A percentile compares a stretch with the other conserved stretches of the same genome.
Conservation (phyloP, 495 filamentous ascomycete genomes). For the Astrocystis sublimbata region DNA sequence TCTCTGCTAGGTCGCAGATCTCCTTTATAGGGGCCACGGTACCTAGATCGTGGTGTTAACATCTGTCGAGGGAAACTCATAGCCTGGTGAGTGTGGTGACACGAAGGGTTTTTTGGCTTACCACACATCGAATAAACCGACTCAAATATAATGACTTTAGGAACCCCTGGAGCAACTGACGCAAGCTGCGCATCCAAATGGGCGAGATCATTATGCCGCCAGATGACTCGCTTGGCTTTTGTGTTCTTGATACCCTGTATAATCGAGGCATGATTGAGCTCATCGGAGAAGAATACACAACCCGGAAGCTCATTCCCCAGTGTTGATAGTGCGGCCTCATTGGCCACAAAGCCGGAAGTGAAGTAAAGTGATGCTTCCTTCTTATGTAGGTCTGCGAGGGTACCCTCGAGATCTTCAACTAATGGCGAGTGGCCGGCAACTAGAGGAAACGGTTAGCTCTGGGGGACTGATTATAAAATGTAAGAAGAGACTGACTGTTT, state of each 20-base stretch:
- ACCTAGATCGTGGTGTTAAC: background rate
- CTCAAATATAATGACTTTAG: constrained; percentile 87
- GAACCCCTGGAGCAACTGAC: constrained; percentile 63
- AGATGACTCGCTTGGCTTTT: constrained; percentile 80
- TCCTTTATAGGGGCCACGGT: constrained; percentile 78
- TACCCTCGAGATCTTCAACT: constrained; percentile 70
- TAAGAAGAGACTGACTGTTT: constrained; percentile 63
- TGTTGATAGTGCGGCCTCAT: constrained; percentile 82
- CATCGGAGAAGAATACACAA: constrained; percentile 81
- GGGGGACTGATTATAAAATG: background rate
- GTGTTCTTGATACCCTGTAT: constrained; percentile 87
- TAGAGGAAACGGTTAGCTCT: background rate
- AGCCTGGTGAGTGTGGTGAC: no score
- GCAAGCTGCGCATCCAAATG: constrained; percentile 78
- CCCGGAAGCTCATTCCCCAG: constrained; percentile 78
- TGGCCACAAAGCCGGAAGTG: constrained; percentile 81
- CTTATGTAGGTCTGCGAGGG: constrained; percentile 69
- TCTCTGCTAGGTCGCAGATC: constrained; percentile 83
- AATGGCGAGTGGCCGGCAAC: constrained; percentile 71
- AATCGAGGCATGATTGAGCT: constrained; percentile 84
- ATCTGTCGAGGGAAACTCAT: no score
- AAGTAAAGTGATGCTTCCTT: constrained; percentile 80
- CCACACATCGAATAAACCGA: constrained; percentile 89
- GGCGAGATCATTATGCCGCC: constrained; percentile 79
- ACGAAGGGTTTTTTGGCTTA: no score